Conservation (phyloP, 1,139 yeast genomes). For the Kodamaea fungicola region DNA sequence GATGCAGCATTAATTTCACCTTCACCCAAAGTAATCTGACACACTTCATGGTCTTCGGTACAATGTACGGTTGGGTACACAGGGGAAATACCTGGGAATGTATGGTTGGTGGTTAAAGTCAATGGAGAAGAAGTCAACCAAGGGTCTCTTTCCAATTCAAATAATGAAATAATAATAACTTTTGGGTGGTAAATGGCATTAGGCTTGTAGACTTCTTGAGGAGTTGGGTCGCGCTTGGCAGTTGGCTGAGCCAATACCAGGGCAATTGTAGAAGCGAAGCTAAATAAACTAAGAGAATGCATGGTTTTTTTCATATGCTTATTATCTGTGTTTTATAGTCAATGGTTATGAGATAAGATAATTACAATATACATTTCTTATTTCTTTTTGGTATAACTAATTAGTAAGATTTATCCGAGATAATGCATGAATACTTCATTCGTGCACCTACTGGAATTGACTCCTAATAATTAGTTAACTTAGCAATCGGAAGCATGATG, state of each 20-base stretch:
- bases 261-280: slow-evolving; percentile 10
- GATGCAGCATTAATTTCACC: slow-evolving; percentile 69
- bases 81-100: slow-evolving; percentile 66
- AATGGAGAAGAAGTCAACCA: slow-evolving; percentile 42
- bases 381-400: too few species aligned
- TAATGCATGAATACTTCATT: too few species aligned
- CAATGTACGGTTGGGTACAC: slow-evolving; percentile 56
- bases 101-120: slow-evolving; percentile 39
- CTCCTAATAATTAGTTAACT: too few species aligned
- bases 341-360: too few species aligned
- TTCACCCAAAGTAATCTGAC: slow-evolving; percentile 67
- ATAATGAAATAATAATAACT: slow-evolving; percentile 56
- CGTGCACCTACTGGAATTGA: too few species aligned
- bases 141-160: slow-evolving; percentile 50
- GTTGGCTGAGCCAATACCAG: slow-evolving; percentile 20
- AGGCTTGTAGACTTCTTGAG: slow-evolving; percentile 25
- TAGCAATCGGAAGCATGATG: too few species aligned
- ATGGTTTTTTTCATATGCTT: slow-evolving; percentile 1
- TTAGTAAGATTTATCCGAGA: too few species aligned
- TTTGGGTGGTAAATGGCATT: slow-evolving; percentile 48
- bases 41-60: slow-evolving; percentile 48
- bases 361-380: too few species aligned
- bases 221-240: slow-evolving; percentile 16
- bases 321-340: too few species aligned
- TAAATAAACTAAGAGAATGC: slow-evolving; percentile 8